phyloP scores from a whole-genome alignment of 2,329 filamentous ascomycete species.

The Samsoniella hepiali region DNA sequence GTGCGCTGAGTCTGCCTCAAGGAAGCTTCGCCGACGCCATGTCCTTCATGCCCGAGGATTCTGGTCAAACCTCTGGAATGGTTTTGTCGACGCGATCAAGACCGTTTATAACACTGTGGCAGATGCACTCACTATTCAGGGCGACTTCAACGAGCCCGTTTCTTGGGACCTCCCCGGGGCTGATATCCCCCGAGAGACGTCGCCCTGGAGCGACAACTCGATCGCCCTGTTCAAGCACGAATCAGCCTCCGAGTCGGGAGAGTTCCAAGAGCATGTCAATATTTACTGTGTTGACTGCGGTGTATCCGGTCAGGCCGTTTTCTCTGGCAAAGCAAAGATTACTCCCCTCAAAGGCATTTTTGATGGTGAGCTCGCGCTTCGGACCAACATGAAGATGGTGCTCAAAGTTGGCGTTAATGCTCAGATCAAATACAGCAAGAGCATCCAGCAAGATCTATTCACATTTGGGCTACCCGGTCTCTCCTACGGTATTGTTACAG shows the following conservation, averaged over 20 bases:
- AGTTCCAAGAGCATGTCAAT: conserved; percentile 25
- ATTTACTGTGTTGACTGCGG: conserved; percentile 33
- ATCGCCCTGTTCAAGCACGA: conserved; percentile 15
- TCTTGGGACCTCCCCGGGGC: conserved; percentile 20
- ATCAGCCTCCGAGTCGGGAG: conserved; percentile 1
- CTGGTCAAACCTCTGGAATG: conserved; percentile 6
- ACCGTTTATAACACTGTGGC: conserved; percentile 9
- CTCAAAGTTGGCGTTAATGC: conserved; percentile 33
- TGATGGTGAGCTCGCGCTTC: conserved; percentile 26
- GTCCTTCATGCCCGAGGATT: not conserved
- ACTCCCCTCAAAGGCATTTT: conserved; percentile 26
- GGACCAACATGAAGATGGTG: conserved; percentile 25
- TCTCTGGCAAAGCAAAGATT: conserved; percentile 28
- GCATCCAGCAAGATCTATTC: conserved; percentile 25
- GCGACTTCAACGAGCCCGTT: conserved; percentile 24
- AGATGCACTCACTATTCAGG: conserved; percentile 20
- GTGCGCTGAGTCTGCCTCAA: not conserved
- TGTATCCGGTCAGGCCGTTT: conserved; percentile 26
- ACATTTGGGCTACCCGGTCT: conserved; percentile 27
- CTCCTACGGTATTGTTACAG: conserved; percentile 26
- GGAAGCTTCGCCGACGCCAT: not conserved
- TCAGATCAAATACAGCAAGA: conserved; percentile 22
- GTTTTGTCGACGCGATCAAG: conserved; percentile 12
- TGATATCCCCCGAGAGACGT: conserved; percentile 24
- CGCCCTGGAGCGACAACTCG: conserved; percentile 28